phyloP scores from a whole-genome alignment of 192 early-diverging fungal genomes.

The Gryganskiella cystojenkinii region DNA sequence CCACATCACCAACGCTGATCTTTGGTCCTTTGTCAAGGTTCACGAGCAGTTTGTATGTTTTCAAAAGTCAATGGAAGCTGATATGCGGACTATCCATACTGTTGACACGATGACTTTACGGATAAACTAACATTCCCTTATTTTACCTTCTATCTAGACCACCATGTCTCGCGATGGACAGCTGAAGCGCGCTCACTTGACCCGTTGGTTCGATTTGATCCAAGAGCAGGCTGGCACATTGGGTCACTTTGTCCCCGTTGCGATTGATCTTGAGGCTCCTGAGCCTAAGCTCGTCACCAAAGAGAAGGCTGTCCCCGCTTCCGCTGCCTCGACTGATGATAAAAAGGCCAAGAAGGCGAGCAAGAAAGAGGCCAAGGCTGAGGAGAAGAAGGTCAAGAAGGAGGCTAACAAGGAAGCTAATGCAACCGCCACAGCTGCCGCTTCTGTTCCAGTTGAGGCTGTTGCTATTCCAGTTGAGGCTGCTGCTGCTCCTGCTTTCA shows the following conservation, averaged over 20 bases:
- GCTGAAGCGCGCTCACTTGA: conserved; percentile 68
- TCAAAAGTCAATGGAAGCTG: not conserved
- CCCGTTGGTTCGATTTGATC: conserved; percentile 84
- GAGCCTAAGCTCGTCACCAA: conserved; percentile 52
- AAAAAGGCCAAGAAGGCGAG: conserved; percentile 54
- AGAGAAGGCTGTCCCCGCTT: conserved; percentile 45
- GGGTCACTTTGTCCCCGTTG: conserved; percentile 58
- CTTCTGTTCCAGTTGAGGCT: conserved; percentile 38
- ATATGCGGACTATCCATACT: no score
- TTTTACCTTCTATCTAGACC: conserved; percentile 42
- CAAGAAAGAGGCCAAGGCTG: conserved; percentile 59
- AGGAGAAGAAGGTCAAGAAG: conserved; percentile 57
- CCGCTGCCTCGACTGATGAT: conserved; percentile 22
- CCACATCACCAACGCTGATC: conserved; percentile 70
- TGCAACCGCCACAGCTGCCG: conserved; percentile 23
- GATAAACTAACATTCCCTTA: no score
- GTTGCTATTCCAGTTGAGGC: conserved; percentile 40
- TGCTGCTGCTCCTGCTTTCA: conserved; percentile 40
- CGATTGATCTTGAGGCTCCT: conserved; percentile 66
- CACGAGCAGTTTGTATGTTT: conserved; percentile 62
- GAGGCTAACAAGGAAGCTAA: conserved; percentile 41
- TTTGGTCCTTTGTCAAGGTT: conserved; percentile 74
- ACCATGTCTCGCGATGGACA: conserved; percentile 66
- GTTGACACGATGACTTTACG: no score
- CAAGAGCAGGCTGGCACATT: conserved; percentile 69